Evolutionary conservation across 495 filamentous ascomycete genomes (phyloP).

Genomic region (Tuber aestivum): DNA sequence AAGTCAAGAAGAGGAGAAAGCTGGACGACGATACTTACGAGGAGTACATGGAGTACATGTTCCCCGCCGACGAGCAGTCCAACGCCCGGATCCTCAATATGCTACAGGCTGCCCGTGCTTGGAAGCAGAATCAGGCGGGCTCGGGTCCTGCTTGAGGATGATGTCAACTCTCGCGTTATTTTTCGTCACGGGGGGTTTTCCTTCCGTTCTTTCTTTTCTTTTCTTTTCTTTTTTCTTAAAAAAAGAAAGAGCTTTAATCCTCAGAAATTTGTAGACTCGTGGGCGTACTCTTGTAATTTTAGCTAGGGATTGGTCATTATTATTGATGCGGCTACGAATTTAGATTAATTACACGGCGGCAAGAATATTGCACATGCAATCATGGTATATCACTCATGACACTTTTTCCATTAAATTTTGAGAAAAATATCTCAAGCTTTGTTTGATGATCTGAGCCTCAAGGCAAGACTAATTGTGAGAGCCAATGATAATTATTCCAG

Average conservation of each 20-base stretch:
- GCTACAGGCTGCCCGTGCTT: slow-evolving; percentile 75
- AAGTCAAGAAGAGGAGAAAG: slow-evolving; percentile 89
- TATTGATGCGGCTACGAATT: not conserved
- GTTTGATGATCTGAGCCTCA: not conserved
- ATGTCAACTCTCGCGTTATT: not conserved
- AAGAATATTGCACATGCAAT: not conserved
- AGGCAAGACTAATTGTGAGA: not conserved
- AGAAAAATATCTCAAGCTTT: too few species aligned
- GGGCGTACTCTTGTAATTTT: not conserved
- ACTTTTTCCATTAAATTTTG: not conserved
- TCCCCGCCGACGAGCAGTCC: slow-evolving; percentile 90
- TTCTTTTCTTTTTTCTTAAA: not conserved
- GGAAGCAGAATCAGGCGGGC: slow-evolving; percentile 54
- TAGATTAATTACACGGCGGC: not conserved
- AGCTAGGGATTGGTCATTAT: not conserved
- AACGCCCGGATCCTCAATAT: slow-evolving; percentile 77
- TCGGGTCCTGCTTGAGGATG: not conserved
- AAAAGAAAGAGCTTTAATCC: not conserved
- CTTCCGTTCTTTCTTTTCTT: too few species aligned
- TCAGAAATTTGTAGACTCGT: not conserved
- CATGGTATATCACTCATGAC: not conserved
- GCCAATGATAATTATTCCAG: not conserved
- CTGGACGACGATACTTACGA: slow-evolving; percentile 92
- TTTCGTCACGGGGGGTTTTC: not conserved
- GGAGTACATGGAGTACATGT: slow-evolving; percentile 96